These are phyloP conservation scores for Ustulina deusta DNA, from an alignment of 2,329 filamentous ascomycete species.

Conservation along the genomic window DNA sequence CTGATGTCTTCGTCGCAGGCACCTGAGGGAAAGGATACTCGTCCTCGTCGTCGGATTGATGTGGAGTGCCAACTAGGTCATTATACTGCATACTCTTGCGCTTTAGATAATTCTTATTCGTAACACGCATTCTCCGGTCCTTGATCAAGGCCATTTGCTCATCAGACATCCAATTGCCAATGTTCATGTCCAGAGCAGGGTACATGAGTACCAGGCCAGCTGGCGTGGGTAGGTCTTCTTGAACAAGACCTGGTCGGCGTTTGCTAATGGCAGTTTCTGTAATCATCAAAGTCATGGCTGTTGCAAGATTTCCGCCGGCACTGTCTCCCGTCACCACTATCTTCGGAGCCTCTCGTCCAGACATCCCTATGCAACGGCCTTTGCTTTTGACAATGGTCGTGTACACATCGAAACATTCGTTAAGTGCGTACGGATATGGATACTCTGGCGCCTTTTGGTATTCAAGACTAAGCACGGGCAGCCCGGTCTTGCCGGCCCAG, in stretches of 20 bases:
- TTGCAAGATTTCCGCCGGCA: constrained; percentile 83
- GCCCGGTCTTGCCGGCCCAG: constrained; percentile 88
- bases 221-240: constrained; percentile 75
- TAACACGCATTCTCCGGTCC: constrained; percentile 80
- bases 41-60: constrained; percentile 80
- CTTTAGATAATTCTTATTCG: constrained; percentile 81
- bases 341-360: constrained; percentile 72
- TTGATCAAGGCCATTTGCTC: constrained; percentile 96
- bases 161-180: constrained; percentile 98
- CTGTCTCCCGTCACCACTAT: constrained; percentile 83
- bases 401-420: constrained; percentile 90
- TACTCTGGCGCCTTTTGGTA: constrained; percentile 89
- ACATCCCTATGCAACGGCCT: constrained; percentile 81
- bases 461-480: constrained; percentile 92
- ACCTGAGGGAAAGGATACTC: constrained; percentile 56
- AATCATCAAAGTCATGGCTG: constrained; percentile 88
- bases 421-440: constrained; percentile 86
- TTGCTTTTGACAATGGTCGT: constrained; percentile 76
- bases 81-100: constrained; percentile 92
- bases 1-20: constrained; percentile 35
- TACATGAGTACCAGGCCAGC: constrained; percentile 89
- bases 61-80: constrained; percentile 84
- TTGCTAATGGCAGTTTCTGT: constrained; percentile 76
- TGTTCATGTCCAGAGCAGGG: constrained; percentile 94
- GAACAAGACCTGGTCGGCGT: constrained; percentile 66